Percentiles rank a stretch among this genome's conserved stretches.
phyloP scores from a whole-genome alignment of 2,329 filamentous ascomycete genomes.

The Paraphoma chrysanthemicola region DNA sequence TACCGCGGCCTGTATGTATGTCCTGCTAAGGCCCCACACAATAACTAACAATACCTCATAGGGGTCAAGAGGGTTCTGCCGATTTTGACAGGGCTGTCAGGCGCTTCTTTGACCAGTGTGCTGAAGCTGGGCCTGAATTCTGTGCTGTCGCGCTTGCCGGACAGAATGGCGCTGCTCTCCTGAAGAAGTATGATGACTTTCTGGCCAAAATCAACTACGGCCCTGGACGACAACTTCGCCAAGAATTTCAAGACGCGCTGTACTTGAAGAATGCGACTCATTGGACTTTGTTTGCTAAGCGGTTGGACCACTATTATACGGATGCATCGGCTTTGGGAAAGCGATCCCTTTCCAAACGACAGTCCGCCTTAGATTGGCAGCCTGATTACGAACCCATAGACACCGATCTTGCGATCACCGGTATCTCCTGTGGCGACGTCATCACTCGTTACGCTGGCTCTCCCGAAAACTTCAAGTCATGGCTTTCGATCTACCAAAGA shows the following conservation, averaged over 20 bases:
- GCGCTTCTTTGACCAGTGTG: slow-evolving; percentile 62
- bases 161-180: slow-evolving; percentile 1
- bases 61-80: slow-evolving; percentile 2
- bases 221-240: neutral
- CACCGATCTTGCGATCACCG: neutral
- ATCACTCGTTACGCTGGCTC: neutral
- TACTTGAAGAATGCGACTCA: neutral
- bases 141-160: slow-evolving; percentile 7
- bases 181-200: neutral
- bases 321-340: neutral
- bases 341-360: neutral
- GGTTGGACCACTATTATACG: neutral
- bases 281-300: neutral
- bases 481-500: neutral
- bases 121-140: slow-evolving; percentile 51
- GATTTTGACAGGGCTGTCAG: slow-evolving; percentile 24
- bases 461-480: slow-evolving; percentile 3
- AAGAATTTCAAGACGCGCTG: neutral
- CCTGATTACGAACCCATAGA: neutral
- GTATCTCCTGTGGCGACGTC: slow-evolving; percentile 6
- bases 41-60: neutral
- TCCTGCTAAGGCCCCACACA: neutral
- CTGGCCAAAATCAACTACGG: slow-evolving; percentile 1
- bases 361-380: too few species aligned
- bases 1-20: slow-evolving; percentile 5